Evolutionary conservation across 805 yeast species (phyloP), one percentile per base, ranked within the genome.

Genomic region (Pichia deserticola): DNA sequence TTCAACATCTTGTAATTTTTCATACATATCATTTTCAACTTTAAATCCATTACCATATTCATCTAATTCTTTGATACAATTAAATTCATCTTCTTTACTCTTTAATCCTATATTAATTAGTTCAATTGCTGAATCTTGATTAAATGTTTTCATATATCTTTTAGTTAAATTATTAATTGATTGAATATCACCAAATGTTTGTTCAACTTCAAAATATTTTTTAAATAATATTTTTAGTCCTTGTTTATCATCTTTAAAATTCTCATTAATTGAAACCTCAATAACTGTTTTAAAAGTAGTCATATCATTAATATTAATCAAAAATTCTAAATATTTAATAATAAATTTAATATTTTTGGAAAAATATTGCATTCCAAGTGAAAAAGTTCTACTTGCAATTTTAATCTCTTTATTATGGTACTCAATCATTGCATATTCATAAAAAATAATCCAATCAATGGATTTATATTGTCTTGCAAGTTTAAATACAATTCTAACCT

Each of bases 361-460:
- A 28, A 64, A 67, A 42, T 66, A 57, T 61, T 81, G 86, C 70
- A 87, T 70, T 7, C 95, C 97, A 41, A 87, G 65, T 54, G 86
- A 95, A 63, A 88, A 84, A 20, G 90, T 81, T 60, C 83, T 83
- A 46, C 76, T 70, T 0, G 97, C 90, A 42, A 86, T 80, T 48
- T 79, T 82, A 28, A 75, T 68, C 53, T 82, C 85, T 52, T 78
- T 82, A 51, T 83, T 74, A 57, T 79, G 80, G 55, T 77, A 82
- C 61, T 92, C 99, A 71, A 89, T 73, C 61, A 79, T 71, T 0
- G 97, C 96, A 59, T 86, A 84, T 51, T 87, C 92, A 25, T 83
- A 82, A 65, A 77, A 92, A 25, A 92, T 76, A 57, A 88, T 88
- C 70, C 82, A 81, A 0, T 95, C 84, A 40, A 85, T 67, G 10